Evolutionary conservation across 2,329 filamentous ascomycete species (phyloP), one percentile per base, ranked within the genome.

Genomic region (Dothidotthia symphoricarpi): DNA sequence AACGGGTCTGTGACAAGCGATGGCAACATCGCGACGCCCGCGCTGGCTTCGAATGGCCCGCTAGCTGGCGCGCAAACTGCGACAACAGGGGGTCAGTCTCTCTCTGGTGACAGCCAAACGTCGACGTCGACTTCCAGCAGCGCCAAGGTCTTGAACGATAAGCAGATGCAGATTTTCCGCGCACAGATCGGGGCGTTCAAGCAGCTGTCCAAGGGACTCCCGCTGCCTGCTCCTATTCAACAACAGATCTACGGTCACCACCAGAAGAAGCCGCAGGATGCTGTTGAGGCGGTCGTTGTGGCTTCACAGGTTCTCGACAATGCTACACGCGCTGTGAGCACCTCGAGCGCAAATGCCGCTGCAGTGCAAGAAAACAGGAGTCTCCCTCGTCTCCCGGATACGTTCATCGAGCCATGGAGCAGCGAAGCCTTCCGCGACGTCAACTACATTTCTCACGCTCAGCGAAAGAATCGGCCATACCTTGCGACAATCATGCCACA

Each of bases 181-280:
- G 83, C 86, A 50, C 93, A 98, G 64, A 95, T 97, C 34, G 77
- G 85, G 54, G 90, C 91, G 0, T 97, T 96, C 70, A 94, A 94
- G 68, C 77, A 89, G 51, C 75, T 98, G 3, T 85, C 87, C 4
- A 94, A 93, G 67, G 95, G 95, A 53, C 76, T 85, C 11, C 85
- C 89, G 1, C 81, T 97, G 3, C 88, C 91, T 1, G 69, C 79
- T 19, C 77, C 81, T 46, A 78, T 95, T 49, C 88, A 95, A 63
- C 86, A 91, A 59, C 81, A 86, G 32, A 82, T 97, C 25, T 95
- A 90, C 62, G 77, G 84, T 29, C 82, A 85, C 41, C 81, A 84
- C 32, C 78, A 83, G 6, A 82, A 83, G 51, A 80, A 70, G 34
- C 55, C 67, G 2, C 57, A 66, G 34, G 63, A 49, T 16, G 50